These are phyloP conservation scores for Gentiana straminea DNA, from an alignment of 257 asterid species.

Conservation along the genomic window DNA sequence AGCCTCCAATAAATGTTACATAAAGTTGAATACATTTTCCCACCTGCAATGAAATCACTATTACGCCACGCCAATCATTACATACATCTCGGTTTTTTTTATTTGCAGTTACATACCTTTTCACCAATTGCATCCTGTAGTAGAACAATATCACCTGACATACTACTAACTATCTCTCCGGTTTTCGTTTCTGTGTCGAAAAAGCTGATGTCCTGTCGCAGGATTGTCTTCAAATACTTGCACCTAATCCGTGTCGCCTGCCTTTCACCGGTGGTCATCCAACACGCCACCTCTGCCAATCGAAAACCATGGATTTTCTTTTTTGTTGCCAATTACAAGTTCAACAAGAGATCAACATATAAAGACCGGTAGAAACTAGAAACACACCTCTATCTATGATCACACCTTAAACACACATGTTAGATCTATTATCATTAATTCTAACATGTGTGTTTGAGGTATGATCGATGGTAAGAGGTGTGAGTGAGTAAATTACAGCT, in stretches of 20 bases:
- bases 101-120: conserved; percentile 49
- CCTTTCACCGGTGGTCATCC: conserved; percentile 94
- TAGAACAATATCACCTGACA: conserved; percentile 92
- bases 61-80: conserved; percentile 30
- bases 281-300: conserved; percentile 63
- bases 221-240: conserved; percentile 49
- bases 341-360: conserved; percentile 28
- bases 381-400: no score
- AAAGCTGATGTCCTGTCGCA: conserved; percentile 74
- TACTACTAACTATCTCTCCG: conserved; percentile 74
- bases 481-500: background rate
- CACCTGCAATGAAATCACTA: conserved; percentile 22
- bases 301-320: conserved; percentile 35
- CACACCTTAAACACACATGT: no score
- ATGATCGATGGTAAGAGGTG: no score
- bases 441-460: no score
- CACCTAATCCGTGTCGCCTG: conserved; percentile 70
- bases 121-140: conserved; percentile 94
- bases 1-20: conserved; percentile 72
- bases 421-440: no score
- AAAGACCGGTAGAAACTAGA: conserved; percentile 1
- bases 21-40: conserved; percentile 70
- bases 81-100: conserved; percentile 58
- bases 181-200: conserved; percentile 70
- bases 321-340: conserved; percentile 1